Conservation (phyloP, 2,329 filamentous ascomycete species). For the Talaromyces sp. region DNA sequence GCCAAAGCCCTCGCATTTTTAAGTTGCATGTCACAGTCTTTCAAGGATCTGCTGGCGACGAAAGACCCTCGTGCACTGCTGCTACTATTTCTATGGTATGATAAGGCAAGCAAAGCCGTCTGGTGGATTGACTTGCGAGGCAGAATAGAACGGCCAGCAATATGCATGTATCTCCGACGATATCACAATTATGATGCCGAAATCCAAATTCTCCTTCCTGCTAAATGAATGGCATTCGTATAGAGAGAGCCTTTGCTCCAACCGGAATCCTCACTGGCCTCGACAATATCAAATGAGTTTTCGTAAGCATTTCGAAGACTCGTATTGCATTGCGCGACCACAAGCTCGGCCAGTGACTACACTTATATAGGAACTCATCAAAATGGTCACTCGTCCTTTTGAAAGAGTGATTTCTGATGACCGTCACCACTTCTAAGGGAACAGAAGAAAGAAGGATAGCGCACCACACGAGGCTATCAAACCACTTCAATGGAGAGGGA, state of each 20-base stretch:
- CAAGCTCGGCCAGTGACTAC: too few relatives aligned
- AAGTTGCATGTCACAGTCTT: constrained; percentile 32
- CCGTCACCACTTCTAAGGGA: too few relatives aligned
- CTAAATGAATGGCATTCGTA: not conserved
- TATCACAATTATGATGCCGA: constrained; percentile 28
- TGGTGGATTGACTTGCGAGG: constrained; percentile 47
- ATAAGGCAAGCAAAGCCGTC: constrained; percentile 38
- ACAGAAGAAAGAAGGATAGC: too few relatives aligned
- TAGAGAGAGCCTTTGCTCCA: not conserved
- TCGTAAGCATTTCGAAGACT: too few relatives aligned
- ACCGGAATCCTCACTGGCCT: not conserved
- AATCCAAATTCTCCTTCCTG: not conserved
- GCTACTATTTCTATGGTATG: constrained; percentile 45
- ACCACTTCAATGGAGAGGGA: too few relatives aligned
- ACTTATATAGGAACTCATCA: too few relatives aligned
- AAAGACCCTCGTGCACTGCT: constrained; percentile 41
- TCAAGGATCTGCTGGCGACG: constrained; percentile 30
- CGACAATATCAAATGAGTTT: not conserved
- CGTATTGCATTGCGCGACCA: too few relatives aligned
- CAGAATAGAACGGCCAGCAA: constrained; percentile 43
- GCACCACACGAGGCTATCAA: too few relatives aligned
- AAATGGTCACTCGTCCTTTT: too few relatives aligned
- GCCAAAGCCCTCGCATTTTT: constrained; percentile 33
- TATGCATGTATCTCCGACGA: constrained; percentile 35
- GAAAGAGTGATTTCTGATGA: too few relatives aligned